A percentile compares a stretch with the other conserved stretches of the same genome.
These are phyloP conservation scores for Moricandia arvensis DNA, from an alignment of 345 rosid species.

Conservation along the genomic window DNA sequence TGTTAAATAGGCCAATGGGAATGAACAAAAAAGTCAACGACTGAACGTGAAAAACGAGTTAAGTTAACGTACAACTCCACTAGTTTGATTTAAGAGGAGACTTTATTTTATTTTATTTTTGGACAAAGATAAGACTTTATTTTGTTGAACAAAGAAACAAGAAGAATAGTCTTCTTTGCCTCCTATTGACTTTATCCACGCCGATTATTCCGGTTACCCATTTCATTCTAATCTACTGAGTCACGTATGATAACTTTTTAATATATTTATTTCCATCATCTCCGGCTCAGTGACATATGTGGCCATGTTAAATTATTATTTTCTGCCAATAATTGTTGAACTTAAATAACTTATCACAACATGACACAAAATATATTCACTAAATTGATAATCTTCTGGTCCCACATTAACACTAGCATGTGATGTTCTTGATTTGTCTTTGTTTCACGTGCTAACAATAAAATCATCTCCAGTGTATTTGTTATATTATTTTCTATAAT, in stretches of 20 bases:
- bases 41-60: neutral
- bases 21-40: neutral
- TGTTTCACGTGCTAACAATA: neutral
- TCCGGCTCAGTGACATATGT: neutral
- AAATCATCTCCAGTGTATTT: no score
- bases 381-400: neutral
- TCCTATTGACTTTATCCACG: conserved; percentile 3
- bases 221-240: neutral
- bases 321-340: neutral
- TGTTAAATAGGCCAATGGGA: neutral
- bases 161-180: conserved; percentile 7
- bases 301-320: neutral
- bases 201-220: neutral
- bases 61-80: neutral
- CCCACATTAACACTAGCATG: neutral
- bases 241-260: neutral
- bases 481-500: no score
- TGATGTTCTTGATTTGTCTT: neutral
- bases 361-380: neutral
- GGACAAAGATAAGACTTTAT: conserved; percentile 4
- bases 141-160: conserved; percentile 4
- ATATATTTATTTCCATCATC: neutral
- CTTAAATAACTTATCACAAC: neutral
- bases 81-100: neutral
- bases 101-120: no score